Base-by-base conservation (phyloP, 179 eudicot species). In the Beta corolliflora region DNA sequence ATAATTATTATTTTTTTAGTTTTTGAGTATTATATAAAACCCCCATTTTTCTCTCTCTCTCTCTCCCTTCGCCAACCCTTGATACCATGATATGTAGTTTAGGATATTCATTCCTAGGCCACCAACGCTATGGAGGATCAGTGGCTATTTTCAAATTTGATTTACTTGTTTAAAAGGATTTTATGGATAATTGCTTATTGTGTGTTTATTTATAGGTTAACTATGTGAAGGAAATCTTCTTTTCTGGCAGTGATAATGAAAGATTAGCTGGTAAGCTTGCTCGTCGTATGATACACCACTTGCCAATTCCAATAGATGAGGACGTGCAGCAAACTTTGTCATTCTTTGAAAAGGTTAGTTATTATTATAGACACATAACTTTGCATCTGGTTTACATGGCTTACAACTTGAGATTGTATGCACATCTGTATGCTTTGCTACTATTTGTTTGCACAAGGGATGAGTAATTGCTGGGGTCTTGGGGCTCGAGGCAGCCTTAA, bases 301-400 rank as follows among this genome's bases (percentile, higher is more conserved):
- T 95, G 23, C 93, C 98, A 48, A 88, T 95, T 80, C 73, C 91
- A 45, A 85, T 93, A 50, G 97, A 92, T 64, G 99, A 95, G 73
- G 95, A 94, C 83, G 79, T 95, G 76, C 98, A 95, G 50, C 95
- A 90, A 71, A 94, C 94, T 7, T 85, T 95, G 29, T 91, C 99
- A 14, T 95, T 93, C 77, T 90, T 93, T 77, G 95, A 93, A 83
- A 95, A 93, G 98, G 99, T 94, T 48, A 66, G 81, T 71, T 12
- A 70, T 46, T 19, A 18, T 2, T 1, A 9, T 41, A 10, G 9
- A 41, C 13, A 23, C 25, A 25, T 14, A 52, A 5, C 78, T 36
- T 55, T 25, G 64, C 21, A 44, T 61, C 60, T 66, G 31, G 8
- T 53, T 23, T 70, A 54, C 69, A 36, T 79, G 31, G 8, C 44